phyloP scores from a whole-genome alignment of 768 basidiomycete species.

The Cyclocybe aegerita region DNA sequence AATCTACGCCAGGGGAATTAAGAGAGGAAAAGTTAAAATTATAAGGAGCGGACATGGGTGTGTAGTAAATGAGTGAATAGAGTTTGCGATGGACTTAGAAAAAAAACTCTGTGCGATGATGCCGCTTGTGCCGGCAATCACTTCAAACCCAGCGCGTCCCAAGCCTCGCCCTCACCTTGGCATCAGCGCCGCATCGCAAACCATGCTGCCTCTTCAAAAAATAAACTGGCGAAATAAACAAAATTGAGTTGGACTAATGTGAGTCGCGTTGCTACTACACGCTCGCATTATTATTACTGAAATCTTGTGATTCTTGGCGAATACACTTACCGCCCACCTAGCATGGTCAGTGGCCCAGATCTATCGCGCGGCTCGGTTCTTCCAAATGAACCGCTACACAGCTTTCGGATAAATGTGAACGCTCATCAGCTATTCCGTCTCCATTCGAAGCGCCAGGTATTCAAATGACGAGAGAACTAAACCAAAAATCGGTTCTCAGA shows the following conservation, averaged over 20 bases:
- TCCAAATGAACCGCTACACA: constrained; percentile 24
- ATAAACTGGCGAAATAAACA: too few relatives aligned
- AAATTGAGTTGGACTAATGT: background rate
- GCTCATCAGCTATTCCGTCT: constrained; percentile 8
- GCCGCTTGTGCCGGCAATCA: too few relatives aligned
- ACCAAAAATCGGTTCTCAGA: constrained; percentile 30
- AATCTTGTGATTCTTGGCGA: constrained; percentile 11
- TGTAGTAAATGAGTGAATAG: too few relatives aligned
- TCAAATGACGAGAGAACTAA: constrained; percentile 26
- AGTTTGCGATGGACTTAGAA: too few relatives aligned
- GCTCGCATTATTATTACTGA: background rate
- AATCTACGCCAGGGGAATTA: too few relatives aligned
- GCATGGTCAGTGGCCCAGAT: constrained; percentile 28
- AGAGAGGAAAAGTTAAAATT: too few relatives aligned
- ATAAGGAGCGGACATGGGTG: too few relatives aligned
- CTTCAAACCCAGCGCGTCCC: too few relatives aligned
- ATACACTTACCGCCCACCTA: constrained; percentile 17
- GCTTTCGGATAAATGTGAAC: constrained; percentile 22
- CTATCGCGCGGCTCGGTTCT: constrained; percentile 30
- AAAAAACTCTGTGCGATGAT: too few relatives aligned
- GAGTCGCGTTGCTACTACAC: background rate
- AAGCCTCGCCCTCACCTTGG: too few relatives aligned
- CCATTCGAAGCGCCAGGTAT: constrained; percentile 29
- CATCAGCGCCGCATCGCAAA: too few relatives aligned
- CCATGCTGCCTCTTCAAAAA: too few relatives aligned